Base-by-base conservation (phyloP, 305 asterid genomes). In the Nicotiana rustica region DNA sequence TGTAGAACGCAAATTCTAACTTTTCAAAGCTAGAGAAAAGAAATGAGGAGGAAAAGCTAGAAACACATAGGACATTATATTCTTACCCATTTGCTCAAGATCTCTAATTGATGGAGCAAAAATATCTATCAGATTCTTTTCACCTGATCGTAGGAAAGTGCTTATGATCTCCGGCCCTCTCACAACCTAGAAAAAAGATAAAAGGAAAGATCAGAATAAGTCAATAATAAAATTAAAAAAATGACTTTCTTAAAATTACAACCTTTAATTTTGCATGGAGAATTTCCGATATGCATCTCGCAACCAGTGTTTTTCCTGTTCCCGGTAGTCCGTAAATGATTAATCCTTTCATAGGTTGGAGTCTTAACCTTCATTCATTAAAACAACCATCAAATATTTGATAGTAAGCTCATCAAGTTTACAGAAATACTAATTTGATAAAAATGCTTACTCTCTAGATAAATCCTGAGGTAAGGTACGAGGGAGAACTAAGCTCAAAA, bases 41-140 rank as follows among this genome's bases (percentile, higher is more conserved):
- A 14, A 61, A 61, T 0, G 5, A 61, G 64, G 4, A 57, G 33
- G 67, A 61, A 19, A 61, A 7, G 19, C 6, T 3, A 61, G 67
- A 52, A 61, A 21, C 33, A 21, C 67, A 19, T 1, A 5, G 67
- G 35, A 19, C 35, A 4, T 62, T 15, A 21, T 21, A 62, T 62
- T 61, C 67, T 62, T 62, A 62, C 67, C 67, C 67, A 62, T 19
- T 62, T 19, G 31, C 67, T 62, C 35, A 9, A 62, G 0, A 62
- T 62, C 67, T 8, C 4, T 62, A 21, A 62, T 19, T 0, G 67
- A 62, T 18, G 35, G 67, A 9, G 67, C 67, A 62, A 62, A 62
- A 19, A 62, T 13, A 62, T 62, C 67, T 62, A 35, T 62, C 67
- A 19, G 67, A 62, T 62, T 62, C 15, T 62, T 62, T 62, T 62